phyloP scores from a whole-genome alignment of 2,329 filamentous ascomycete species.

The Amauroascus verrucosus region DNA sequence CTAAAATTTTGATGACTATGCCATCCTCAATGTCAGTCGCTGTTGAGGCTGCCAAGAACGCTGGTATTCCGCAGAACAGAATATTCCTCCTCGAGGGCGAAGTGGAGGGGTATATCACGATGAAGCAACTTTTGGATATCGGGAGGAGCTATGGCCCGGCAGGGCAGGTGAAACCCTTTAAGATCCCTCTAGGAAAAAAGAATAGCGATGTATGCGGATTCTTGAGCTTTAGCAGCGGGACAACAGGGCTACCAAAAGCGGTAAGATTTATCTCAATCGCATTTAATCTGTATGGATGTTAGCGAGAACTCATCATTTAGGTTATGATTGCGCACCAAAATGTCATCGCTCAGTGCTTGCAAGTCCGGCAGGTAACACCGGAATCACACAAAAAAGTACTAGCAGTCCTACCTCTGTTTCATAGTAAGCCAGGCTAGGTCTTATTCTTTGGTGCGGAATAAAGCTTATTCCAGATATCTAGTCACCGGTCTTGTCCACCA shows the following conservation, averaged over 20 bases:
- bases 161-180: conserved; percentile 41
- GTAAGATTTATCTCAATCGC: conserved; percentile 17
- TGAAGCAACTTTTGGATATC: conserved; percentile 26
- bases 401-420: conserved; percentile 51
- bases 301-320: conserved; percentile 17
- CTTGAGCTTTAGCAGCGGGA: conserved; percentile 42
- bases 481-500: conserved; percentile 53
- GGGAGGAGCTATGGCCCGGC: conserved; percentile 30
- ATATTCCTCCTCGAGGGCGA: conserved; percentile 50
- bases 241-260: conserved; percentile 43
- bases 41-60: conserved; percentile 43
- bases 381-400: conserved; percentile 43
- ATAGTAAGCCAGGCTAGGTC: conserved; percentile 30
- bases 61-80: conserved; percentile 43
- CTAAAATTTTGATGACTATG: conserved; percentile 50
- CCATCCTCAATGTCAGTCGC: conserved; percentile 47
- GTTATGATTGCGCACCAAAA: conserved; percentile 47
- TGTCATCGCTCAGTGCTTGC: conserved; percentile 52
- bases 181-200: conserved; percentile 43
- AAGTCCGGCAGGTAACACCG: conserved; percentile 46
- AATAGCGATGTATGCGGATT: conserved; percentile 49
- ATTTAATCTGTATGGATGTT: not conserved
- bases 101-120: conserved; percentile 40
- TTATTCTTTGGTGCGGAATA: not conserved
- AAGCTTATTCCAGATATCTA: not conserved